Conservation (phyloP, 805 yeast genomes). For the Pichia membranifaciens region DNA sequence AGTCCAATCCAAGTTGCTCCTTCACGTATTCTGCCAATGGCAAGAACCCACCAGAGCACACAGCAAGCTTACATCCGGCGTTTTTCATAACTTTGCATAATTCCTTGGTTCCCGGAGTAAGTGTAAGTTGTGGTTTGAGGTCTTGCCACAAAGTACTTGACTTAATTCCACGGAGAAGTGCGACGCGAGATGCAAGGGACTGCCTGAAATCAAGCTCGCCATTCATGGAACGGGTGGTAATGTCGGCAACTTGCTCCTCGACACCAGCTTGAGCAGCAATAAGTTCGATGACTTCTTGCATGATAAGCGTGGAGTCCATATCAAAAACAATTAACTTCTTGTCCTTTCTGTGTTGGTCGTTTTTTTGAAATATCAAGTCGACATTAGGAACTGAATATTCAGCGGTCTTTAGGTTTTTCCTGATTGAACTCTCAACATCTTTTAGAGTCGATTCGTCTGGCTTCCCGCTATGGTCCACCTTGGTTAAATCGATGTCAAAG, state of each 20-base stretch:
- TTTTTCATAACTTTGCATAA: constrained; percentile 56
- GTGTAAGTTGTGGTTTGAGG: constrained; percentile 56
- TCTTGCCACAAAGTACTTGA: constrained; percentile 70
- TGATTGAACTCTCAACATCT: constrained; percentile 14
- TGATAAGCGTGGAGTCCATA: constrained; percentile 95
- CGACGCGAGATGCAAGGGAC: constrained; percentile 70
- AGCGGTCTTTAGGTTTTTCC: constrained; percentile 17
- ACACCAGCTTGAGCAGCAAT: constrained; percentile 93
- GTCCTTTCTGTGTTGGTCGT: constrained; percentile 26
- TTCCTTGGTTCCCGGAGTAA: constrained; percentile 85
- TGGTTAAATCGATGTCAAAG: constrained; percentile 22
- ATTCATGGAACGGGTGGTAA: constrained; percentile 94
- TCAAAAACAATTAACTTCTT: constrained; percentile 79
- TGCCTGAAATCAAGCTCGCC: constrained; percentile 90
- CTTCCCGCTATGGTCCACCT: constrained; percentile 2
- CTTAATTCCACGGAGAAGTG: constrained; percentile 75
- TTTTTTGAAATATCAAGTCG: constrained; percentile 41
- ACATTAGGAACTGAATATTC: constrained; percentile 21
- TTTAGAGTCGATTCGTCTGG: constrained; percentile 16
- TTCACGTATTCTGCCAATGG: constrained; percentile 80
- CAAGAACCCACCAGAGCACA: constrained; percentile 90
- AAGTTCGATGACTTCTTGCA: constrained; percentile 93
- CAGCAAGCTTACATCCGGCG: constrained; percentile 69
- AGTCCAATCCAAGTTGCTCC: constrained; percentile 63
- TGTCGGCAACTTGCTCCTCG: constrained; percentile 77